Percentiles rank a stretch among this genome's conserved stretches.
phyloP scores from a whole-genome alignment of 1,284 basidiomycete species.

The Athelia sp. region DNA sequence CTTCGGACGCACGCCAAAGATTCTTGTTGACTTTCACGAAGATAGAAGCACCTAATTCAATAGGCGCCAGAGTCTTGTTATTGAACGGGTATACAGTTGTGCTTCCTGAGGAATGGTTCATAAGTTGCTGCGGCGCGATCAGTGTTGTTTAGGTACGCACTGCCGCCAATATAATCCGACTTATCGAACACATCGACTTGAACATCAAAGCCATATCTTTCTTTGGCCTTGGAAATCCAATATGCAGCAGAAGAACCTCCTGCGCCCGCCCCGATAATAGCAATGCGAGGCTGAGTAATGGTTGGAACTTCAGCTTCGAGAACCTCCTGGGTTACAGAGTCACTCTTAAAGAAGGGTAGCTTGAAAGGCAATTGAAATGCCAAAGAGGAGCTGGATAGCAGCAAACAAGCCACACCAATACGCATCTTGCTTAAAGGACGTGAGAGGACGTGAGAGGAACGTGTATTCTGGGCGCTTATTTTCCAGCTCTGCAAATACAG shows the following conservation, averaged over 20 bases:
- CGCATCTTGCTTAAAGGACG: constrained; percentile 5
- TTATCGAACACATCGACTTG: constrained; percentile 84
- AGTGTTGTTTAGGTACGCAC: constrained; percentile 44
- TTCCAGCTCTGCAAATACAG: no score
- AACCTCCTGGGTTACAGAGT: constrained; percentile 7
- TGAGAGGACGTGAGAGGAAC: no score
- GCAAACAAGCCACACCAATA: constrained; percentile 19
- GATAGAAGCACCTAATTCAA: constrained; percentile 87
- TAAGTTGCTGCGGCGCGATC: constrained; percentile 4
- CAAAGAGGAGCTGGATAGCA: constrained; percentile 30
- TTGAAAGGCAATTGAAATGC: constrained; percentile 57
- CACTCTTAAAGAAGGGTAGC: constrained; percentile 38
- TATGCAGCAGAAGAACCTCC: constrained; percentile 84
- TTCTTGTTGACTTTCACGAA: constrained; percentile 84
- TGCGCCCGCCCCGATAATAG: constrained; percentile 87
- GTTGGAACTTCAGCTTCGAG: constrained; percentile 15
- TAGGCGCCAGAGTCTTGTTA: constrained; percentile 52
- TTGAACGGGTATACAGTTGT: constrained; percentile 76
- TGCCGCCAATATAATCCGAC: constrained; percentile 73
- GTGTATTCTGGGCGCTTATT: no score
- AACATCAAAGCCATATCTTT: constrained; percentile 59
- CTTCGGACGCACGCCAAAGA: constrained; percentile 72
- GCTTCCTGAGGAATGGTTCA: constrained; percentile 45
- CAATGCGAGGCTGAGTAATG: constrained; percentile 44
- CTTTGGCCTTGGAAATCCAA: constrained; percentile 76